These are phyloP conservation scores for Chlamydomonas schloesseri DNA, from an alignment of 139 green algal species.

Conservation along the genomic window DNA sequence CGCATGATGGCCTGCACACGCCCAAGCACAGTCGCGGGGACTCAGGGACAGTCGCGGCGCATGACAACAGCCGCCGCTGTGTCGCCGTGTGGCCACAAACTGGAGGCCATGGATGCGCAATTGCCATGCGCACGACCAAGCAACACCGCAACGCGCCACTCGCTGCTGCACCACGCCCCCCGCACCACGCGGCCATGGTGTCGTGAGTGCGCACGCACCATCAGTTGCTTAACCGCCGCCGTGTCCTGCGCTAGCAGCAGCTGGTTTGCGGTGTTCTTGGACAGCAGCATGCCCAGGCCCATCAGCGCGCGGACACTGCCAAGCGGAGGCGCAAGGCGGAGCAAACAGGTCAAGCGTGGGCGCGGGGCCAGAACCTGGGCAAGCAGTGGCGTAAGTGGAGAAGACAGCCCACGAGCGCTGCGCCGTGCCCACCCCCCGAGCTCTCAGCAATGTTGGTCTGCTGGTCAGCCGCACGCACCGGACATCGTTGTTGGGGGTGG, in stretches of 20 bases:
- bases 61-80: too few relatives aligned
- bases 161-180: too few relatives aligned
- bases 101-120: too few relatives aligned
- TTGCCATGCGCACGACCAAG: too few relatives aligned
- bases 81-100: too few relatives aligned
- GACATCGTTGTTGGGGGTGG: conserved; percentile 30
- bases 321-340: not conserved
- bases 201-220: conserved; percentile 15
- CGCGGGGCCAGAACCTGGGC: too few relatives aligned
- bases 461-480: not conserved
- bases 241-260: not conserved
- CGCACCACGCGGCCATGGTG: too few relatives aligned
- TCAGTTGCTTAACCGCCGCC: conserved; percentile 13
- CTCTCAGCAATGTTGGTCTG: too few relatives aligned
- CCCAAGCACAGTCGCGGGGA: not conserved
- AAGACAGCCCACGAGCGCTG: too few relatives aligned
- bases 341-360: not conserved
- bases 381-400: too few relatives aligned
- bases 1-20: conserved; percentile 22
- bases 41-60: not conserved
- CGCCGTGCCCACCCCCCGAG: too few relatives aligned
- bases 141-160: too few relatives aligned
- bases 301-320: conserved; percentile 40
- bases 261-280: conserved; percentile 23
- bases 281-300: conserved; percentile 49